Evolutionary conservation across 352 stramenopile genomes (phyloP).

Genomic region (Phytophthora macrochlamydospora): DNA sequence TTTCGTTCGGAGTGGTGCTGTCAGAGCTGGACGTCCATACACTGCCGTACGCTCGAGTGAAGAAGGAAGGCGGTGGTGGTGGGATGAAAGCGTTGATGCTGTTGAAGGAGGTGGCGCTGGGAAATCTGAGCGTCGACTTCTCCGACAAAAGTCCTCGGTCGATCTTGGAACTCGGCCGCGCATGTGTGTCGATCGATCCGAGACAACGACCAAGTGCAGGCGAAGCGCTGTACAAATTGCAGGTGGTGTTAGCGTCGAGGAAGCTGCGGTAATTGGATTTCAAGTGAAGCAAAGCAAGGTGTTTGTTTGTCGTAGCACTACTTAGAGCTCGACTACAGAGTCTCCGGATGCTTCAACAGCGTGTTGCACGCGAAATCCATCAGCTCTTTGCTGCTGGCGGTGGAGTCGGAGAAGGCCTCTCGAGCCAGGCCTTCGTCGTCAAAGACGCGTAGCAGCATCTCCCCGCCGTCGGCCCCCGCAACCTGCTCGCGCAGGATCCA

Average conservation of each 20-base stretch:
- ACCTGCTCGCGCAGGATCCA: background rate
- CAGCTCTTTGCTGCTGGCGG: background rate
- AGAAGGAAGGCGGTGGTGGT: constrained; percentile 10
- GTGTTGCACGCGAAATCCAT: background rate
- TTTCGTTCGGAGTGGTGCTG: constrained; percentile 66
- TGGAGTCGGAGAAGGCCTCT: background rate
- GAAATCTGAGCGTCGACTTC: background rate
- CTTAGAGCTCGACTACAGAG: too few relatives aligned
- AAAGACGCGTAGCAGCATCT: background rate
- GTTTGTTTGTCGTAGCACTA: too few relatives aligned
- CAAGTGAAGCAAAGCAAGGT: too few relatives aligned
- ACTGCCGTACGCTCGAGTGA: background rate
- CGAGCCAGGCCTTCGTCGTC: too few relatives aligned
- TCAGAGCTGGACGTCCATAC: constrained; percentile 56
- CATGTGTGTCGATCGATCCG: background rate
- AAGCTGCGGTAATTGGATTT: background rate
- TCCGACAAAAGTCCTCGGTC: background rate
- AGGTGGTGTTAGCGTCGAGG: background rate
- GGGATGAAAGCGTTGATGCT: background rate
- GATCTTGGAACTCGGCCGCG: background rate
- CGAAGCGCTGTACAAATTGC: background rate
- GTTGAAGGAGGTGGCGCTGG: background rate
- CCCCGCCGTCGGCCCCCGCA: background rate
- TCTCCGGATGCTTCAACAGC: background rate
- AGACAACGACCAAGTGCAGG: background rate